These are phyloP conservation scores for Psilocybe mexicana DNA, from an alignment of 1,284 basidiomycete species.

Conservation along the genomic window DNA sequence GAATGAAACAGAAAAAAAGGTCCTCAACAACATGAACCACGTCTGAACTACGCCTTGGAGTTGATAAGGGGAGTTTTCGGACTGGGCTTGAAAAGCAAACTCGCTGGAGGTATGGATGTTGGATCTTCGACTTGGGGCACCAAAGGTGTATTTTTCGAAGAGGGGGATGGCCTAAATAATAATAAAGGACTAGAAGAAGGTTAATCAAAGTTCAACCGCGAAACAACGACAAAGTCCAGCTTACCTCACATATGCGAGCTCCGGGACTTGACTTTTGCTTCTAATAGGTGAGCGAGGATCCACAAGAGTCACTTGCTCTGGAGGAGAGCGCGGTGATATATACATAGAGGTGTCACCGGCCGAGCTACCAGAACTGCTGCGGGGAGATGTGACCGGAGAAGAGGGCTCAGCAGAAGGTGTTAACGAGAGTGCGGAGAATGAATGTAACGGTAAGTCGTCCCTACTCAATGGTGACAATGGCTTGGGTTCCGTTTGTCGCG, in stretches of 20 bases:
- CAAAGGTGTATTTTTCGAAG: not conserved
- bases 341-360: conserved; percentile 6
- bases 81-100: conserved; percentile 10
- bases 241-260: conserved; percentile 16
- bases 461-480: conserved; percentile 19
- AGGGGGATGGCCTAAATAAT: conserved; percentile 10
- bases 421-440: conserved; percentile 11
- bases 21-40: too few relatives aligned
- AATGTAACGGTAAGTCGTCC: conserved; percentile 12
- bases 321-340: conserved; percentile 3
- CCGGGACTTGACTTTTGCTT: conserved; percentile 13
- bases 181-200: conserved; percentile 8
- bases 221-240: not conserved
- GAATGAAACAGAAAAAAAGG: not conserved
- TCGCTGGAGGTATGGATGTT: not conserved
- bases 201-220: not conserved
- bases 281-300: conserved; percentile 22
- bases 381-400: not conserved
- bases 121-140: not conserved
- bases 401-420: not conserved
- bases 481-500: conserved; percentile 4
- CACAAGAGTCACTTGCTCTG: conserved; percentile 10
- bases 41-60: not conserved
- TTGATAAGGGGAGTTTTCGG: not conserved
- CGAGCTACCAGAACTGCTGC: not conserved